Percentiles rank a stretch among this genome's conserved stretches.
Conservation (phyloP, 192 early-diverging fungal species). For the Phycomyces nitens region DNA sequence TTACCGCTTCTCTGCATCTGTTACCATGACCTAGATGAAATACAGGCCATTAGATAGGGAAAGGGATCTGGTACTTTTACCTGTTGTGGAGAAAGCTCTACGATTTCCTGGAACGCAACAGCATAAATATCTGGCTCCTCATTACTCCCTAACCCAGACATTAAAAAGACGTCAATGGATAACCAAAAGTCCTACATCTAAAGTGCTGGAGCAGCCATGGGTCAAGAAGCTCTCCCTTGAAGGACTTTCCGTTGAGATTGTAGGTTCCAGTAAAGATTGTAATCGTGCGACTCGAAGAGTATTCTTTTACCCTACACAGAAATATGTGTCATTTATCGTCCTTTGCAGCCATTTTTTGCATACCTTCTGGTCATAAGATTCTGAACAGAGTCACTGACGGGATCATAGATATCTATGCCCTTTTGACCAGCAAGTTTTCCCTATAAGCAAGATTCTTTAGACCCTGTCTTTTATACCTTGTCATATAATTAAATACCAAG, state of each 20-base stretch:
- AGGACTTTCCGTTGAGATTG: constrained; percentile 85
- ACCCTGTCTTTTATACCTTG: too few species aligned
- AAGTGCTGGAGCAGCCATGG: constrained; percentile 59
- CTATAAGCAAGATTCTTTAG: constrained; percentile 17
- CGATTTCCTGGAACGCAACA: constrained; percentile 95
- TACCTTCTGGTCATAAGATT: constrained; percentile 35
- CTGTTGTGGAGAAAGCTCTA: constrained; percentile 77
- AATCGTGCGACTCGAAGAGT: constrained; percentile 53
- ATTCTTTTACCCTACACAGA: constrained; percentile 49
- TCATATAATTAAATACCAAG: too few species aligned
- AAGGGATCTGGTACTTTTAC: constrained; percentile 25
- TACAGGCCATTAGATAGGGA: too few species aligned
- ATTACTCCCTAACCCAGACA: neutral
- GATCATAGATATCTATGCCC: constrained; percentile 48
- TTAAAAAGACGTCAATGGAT: neutral
- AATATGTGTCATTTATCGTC: neutral
- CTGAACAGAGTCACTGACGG: constrained; percentile 45
- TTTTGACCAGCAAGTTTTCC: constrained; percentile 50
- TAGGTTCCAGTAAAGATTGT: constrained; percentile 82
- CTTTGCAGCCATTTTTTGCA: neutral
- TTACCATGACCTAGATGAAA: constrained; percentile 63
- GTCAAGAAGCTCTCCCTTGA: constrained; percentile 58
- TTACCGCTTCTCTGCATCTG: constrained; percentile 59
- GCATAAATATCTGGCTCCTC: constrained; percentile 74
- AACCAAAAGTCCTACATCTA: constrained; percentile 25